Evolutionary conservation across 225 moss, liverwort and hornwort genomes (phyloP).

Genomic region (Polytrichum commune): DNA sequence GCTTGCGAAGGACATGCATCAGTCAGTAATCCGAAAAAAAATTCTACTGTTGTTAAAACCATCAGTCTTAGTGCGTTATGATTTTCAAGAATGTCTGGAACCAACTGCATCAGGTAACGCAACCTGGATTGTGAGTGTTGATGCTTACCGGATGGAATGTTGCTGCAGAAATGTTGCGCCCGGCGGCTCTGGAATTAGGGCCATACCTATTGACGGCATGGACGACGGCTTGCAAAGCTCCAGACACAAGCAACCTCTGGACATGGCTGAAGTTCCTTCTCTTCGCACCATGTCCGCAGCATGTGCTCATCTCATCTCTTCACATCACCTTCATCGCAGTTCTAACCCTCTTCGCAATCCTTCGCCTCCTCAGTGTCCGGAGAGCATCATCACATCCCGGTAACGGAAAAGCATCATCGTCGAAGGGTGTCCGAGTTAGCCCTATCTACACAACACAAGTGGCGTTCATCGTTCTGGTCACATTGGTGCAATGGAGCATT

Average conservation of each 20-base stretch:
- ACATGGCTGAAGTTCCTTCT: constrained; percentile 28
- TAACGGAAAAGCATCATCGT: neutral
- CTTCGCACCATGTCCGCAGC: constrained; percentile 48
- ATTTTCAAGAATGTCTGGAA: too few species aligned
- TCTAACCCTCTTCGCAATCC: constrained; percentile 16
- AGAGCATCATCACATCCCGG: constrained; percentile 8
- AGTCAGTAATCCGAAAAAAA: too few species aligned
- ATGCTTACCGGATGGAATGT: too few species aligned
- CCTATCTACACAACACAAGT: constrained; percentile 32
- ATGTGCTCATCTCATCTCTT: constrained; percentile 41
- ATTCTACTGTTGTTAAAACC: too few species aligned
- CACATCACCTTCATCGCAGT: constrained; percentile 43
- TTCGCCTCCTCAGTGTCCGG: constrained; percentile 7
- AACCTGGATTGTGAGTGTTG: too few species aligned
- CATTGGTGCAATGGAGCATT: constrained; percentile 30
- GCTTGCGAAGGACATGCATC: too few species aligned
- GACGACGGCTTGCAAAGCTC: constrained; percentile 38
- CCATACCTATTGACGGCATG: constrained; percentile 42
- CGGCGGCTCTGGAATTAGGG: constrained; percentile 29
- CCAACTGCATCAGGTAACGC: too few species aligned
- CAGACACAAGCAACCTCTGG: constrained; percentile 15
- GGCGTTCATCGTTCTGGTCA: constrained; percentile 21
- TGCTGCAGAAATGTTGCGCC: constrained; percentile 24
- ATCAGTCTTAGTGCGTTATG: too few species aligned
- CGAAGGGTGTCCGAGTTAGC: constrained; percentile 6